These are phyloP conservation scores for Geotrichum klebahnii DNA, from an alignment of 1,139 yeast genomes.

Conservation along the genomic window DNA sequence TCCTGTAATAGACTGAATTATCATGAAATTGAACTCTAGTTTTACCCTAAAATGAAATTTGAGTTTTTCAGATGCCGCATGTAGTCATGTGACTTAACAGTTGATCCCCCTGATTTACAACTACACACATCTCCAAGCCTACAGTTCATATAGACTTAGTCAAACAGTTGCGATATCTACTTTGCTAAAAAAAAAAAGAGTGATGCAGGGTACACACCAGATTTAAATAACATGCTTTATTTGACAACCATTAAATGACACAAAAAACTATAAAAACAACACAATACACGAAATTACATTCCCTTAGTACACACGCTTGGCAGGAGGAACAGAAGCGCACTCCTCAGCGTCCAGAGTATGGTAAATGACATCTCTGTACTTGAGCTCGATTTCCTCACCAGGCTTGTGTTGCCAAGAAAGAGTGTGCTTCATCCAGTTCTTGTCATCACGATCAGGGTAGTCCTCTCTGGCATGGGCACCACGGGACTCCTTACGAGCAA, in stretches of 20 bases:
- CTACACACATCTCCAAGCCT: too few species aligned
- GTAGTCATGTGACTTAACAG: too few species aligned
- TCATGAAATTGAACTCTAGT: too few species aligned
- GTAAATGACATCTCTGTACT: constrained; percentile 80
- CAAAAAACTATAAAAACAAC: background rate
- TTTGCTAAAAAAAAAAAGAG: too few species aligned
- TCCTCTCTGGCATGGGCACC: constrained; percentile 99
- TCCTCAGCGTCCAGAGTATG: constrained; percentile 85
- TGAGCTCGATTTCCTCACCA: constrained; percentile 70
- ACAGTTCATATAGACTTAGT: too few species aligned
- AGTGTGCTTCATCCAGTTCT: constrained; percentile 96
- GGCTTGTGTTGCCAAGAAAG: constrained; percentile 78
- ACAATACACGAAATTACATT: background rate
- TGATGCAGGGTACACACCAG: background rate
- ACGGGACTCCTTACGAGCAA: constrained; percentile 94
- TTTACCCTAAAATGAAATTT: too few species aligned
- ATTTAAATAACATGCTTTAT: too few species aligned
- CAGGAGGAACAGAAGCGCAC: constrained; percentile 96
- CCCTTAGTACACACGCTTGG: constrained; percentile 78
- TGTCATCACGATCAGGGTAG: constrained; percentile 92
- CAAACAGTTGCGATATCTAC: too few species aligned
- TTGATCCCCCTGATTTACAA: too few species aligned
- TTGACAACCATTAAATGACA: background rate
- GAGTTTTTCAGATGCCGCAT: too few species aligned
- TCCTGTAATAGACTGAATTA: too few species aligned